Evolutionary conservation across 306 rosid genomes (phyloP), one percentile per base, ranked within the genome.

Genomic region (Rosa lucieae): DNA sequence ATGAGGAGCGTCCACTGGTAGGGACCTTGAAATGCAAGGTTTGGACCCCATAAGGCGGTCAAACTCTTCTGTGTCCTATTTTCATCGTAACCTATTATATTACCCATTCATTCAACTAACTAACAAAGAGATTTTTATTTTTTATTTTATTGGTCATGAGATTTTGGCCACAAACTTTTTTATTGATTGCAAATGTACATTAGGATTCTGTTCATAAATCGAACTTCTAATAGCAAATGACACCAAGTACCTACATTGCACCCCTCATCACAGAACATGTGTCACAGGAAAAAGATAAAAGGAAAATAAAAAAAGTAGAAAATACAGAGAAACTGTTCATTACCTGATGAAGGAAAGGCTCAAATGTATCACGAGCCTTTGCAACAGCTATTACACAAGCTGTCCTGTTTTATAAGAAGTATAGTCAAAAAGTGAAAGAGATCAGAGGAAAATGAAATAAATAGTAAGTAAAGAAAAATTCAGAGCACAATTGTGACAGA

Each of bases 331-430:
- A 32, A 67, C 67, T 35, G 68, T 55, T 76, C 55, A 74, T 85
- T 74, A 94, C 99, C 97, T 94, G 99, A 85, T 88, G 89, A 82
- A 92, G 97, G 85, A 91, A 95, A 47, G 98, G 99, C 88, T 95
- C 98, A 83, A 95, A 92, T 56, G 99, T 87, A 86, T 92, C 99
- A 72, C 89, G 95, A 73, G 99, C 99, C 89, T 89, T 95, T 40
- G 97, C 98, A 82, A 95, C 97, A 73, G 99, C 99, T 82, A 95
- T 95, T 73, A 95, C 99, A 84, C 98, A 95, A 40, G 99, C 99
- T 72, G 98, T 91, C 92, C 99, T 95, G 90, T 74, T 84, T 84
- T 53, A 43, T 74, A 80, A 55, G 61, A 82, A 21, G 26, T 20
- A 68, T 69, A 52, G 68, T 56, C 3, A 23, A 67, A 49, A 61